Conservation (phyloP, 108 stramenopile species). For the Cyclotella sp. region DNA sequence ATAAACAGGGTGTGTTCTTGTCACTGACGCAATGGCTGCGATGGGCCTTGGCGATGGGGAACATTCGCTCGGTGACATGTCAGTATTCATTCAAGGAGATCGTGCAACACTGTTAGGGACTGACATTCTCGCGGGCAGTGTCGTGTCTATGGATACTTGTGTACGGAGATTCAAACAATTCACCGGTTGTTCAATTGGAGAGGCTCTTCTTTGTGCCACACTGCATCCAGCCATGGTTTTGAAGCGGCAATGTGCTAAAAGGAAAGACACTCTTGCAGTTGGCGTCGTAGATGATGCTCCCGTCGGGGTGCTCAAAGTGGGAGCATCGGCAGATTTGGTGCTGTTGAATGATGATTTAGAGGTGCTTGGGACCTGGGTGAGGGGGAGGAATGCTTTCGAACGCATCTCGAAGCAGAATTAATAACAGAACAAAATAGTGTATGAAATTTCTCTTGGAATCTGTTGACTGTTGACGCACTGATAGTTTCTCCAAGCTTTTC, state of each 20-base stretch:
- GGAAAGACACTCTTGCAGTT: not conserved
- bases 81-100: conserved; percentile 39
- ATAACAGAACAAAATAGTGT: no score
- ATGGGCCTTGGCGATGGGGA: conserved; percentile 60
- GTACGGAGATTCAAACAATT: conserved; percentile 51
- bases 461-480: not conserved
- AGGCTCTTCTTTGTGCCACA: conserved; percentile 56
- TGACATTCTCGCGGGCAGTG: conserved; percentile 63
- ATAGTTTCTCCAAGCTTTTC: not conserved
- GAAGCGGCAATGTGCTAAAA: conserved; percentile 26
- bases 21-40: conserved; percentile 70
- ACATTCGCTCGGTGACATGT: conserved; percentile 46
- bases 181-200: conserved; percentile 52
- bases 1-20: conserved; percentile 44
- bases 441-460: not conserved
- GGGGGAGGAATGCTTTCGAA: conserved; percentile 24
- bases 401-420: not conserved
- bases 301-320: conserved; percentile 40
- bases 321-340: conserved; percentile 39
- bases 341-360: conserved; percentile 36
- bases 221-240: conserved; percentile 58
- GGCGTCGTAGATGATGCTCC: not conserved
- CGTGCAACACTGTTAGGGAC: conserved; percentile 53
- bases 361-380: conserved; percentile 33
- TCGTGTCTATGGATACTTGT: conserved; percentile 60